Conservation (phyloP, 371 early-diverging fungal species). For the Mortierella sp. region DNA sequence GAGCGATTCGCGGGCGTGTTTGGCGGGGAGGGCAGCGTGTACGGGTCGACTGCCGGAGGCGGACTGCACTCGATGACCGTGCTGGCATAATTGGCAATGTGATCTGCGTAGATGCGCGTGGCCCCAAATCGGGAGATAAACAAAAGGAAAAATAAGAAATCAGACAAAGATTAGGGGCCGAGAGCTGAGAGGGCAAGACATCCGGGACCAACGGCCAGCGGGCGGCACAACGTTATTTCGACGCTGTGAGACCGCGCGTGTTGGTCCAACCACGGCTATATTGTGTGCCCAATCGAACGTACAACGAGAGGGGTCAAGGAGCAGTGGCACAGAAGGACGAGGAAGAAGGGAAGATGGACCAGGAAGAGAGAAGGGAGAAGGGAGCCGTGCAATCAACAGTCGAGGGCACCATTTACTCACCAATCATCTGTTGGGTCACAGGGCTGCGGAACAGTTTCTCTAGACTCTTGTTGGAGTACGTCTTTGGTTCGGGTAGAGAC, state of each 20-base stretch:
- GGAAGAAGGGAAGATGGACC: not conserved
- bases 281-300: too few relatives aligned
- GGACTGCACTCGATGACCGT: constrained; percentile 64
- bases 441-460: constrained; percentile 53
- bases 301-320: too few relatives aligned
- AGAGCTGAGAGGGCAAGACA: not conserved
- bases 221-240: too few relatives aligned
- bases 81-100: constrained; percentile 60
- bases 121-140: not conserved
- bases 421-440: constrained; percentile 55
- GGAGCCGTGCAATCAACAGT: not conserved
- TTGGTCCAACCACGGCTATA: too few relatives aligned
- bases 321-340: too few relatives aligned
- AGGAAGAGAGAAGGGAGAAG: not conserved
- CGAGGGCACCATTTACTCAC: constrained; percentile 20
- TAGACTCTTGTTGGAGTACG: constrained; percentile 45
- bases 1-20: constrained; percentile 41
- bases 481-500: constrained; percentile 50
- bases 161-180: too few relatives aligned
- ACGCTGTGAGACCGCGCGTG: too few relatives aligned
- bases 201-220: constrained; percentile 3
- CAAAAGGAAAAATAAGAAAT: not conserved
- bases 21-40: constrained; percentile 35
- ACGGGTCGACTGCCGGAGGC: constrained; percentile 42
- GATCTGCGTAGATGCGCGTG: constrained; percentile 17